Evolutionary conservation across 2,329 filamentous ascomycete species (phyloP).

Genomic region (Geosmithia putterillii): DNA sequence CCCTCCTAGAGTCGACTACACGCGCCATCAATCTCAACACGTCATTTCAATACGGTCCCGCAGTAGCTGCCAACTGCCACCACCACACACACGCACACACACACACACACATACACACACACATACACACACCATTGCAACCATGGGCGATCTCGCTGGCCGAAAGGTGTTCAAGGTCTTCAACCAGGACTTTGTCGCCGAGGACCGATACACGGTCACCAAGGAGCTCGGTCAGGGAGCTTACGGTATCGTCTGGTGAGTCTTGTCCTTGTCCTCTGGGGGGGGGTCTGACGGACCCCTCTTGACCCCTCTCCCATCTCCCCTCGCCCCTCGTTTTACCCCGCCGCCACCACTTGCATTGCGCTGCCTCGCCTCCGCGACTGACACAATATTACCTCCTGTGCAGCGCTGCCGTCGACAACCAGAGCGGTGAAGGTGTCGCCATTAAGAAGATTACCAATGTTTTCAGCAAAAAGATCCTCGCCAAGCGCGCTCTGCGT

Average conservation of each 20-base stretch:
- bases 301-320: not conserved
- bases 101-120: too few relatives aligned
- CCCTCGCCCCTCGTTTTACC: conserved; percentile 4
- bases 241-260: conserved; percentile 95
- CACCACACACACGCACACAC: too few relatives aligned
- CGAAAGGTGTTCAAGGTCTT: conserved; percentile 99
- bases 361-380: too few relatives aligned
- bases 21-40: too few relatives aligned
- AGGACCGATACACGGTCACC: conserved; percentile 95
- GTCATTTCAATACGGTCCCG: too few relatives aligned
- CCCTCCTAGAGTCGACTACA: too few relatives aligned
- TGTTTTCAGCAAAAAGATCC: conserved; percentile 99
- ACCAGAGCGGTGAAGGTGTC: conserved; percentile 80
- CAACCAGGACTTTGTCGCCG: conserved; percentile 98
- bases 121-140: too few relatives aligned
- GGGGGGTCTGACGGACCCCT: too few relatives aligned
- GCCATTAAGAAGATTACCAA: conserved; percentile 99
- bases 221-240: conserved; percentile 98
- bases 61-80: too few relatives aligned
- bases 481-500: conserved; percentile 92
- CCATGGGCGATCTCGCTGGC: conserved; percentile 5
- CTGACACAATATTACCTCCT: conserved; percentile 3
- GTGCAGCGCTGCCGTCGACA: conserved; percentile 78
- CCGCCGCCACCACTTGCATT: conserved; percentile 5
- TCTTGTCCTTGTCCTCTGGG: conserved; percentile 3